Percentiles rank a stretch among this genome's conserved stretches.
Conservation (phyloP, 2,329 filamentous ascomycete genomes). For the Delphinella strobiligena region DNA sequence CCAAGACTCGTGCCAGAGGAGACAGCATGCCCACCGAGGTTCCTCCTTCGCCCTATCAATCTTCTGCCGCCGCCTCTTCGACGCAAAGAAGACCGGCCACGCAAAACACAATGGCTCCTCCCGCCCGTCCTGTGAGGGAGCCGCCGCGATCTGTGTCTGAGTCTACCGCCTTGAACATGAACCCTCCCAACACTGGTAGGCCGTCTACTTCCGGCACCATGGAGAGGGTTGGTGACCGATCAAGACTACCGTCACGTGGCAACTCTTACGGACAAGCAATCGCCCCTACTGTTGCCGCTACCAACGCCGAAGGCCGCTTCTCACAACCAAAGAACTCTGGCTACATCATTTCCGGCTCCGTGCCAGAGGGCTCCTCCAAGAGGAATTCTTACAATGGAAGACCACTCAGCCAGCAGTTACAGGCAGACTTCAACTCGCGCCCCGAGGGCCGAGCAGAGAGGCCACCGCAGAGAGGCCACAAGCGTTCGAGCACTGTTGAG, state of each 20-base stretch:
- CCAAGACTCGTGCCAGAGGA: constrained; percentile 40
- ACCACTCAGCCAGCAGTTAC: constrained; percentile 43
- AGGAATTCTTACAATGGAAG: constrained; percentile 43
- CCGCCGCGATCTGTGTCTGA: constrained; percentile 42
- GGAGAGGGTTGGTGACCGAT: constrained; percentile 23
- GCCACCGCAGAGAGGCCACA: constrained; percentile 40
- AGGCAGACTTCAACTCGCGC: constrained; percentile 43
- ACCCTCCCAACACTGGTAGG: constrained; percentile 31
- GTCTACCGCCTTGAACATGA: constrained; percentile 27
- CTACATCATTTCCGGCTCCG: constrained; percentile 59
- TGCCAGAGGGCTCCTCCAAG: constrained; percentile 41
- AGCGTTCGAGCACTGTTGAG: constrained; percentile 48
- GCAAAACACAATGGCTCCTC: constrained; percentile 19
- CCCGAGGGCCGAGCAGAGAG: constrained; percentile 56
- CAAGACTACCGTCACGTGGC: constrained; percentile 58
- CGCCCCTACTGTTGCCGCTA: constrained; percentile 74
- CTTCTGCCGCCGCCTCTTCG: constrained; percentile 10
- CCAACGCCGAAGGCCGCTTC: constrained; percentile 80
- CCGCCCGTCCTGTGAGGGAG: constrained; percentile 26
- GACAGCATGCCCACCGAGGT: constrained; percentile 40
- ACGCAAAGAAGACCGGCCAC: constrained; percentile 9
- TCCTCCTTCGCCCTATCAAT: constrained; percentile 23
- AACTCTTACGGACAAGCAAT: constrained; percentile 77
- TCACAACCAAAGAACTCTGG: constrained; percentile 58
- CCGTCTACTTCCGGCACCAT: constrained; percentile 77